Base-by-base conservation (phyloP, 2,329 filamentous ascomycete genomes). In the Lasiodiplodia sp. region DNA sequence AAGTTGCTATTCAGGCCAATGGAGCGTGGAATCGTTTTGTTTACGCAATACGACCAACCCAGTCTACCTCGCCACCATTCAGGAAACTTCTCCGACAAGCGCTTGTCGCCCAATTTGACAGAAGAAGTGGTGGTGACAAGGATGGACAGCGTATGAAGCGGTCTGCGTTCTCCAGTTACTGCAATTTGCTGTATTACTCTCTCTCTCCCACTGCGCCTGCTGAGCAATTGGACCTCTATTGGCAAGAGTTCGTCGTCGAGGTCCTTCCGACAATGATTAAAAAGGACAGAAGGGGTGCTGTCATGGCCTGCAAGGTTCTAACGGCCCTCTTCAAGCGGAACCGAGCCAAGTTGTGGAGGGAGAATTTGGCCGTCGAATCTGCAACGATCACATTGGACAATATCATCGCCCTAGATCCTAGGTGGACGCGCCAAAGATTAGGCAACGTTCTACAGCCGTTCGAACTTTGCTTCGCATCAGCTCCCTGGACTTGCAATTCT, bases 1-100 rank as follows among this genome's bases (percentile, higher is more conserved):
- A 86, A 90, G 55, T 75, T 7, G 60, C 52, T 93, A 84, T 88
- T 16, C 90, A 96, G 74, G 92, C 94, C 25, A 93, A 95, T 74
- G 83, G 90, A 68, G 94, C 94, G 0, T 97, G 95, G 92, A 93
- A 92, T 73, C 90, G 92, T 66, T 88, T 97, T 55, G 87, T 96
- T 23, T 97, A 91, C 76, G 87, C 90, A 7, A 85, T 93, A 18
- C 86, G 90, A 66, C 86, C 90, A 0, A 89, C 91, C 71, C 85
- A 88, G 23, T 81, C 83, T 2, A 88, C 86, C 0, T 78, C 82
- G 5, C 81, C 81, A 5, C 84, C 84, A 6, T 40, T 92, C 73
- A 82, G 87, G 34, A 88, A 86, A 57, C 87, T 91, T 73, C 82
- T 97, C 2, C 87, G 86, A 68, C 88, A 91, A 55, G 69, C 92